phyloP scores from a whole-genome alignment of 805 yeast genomes.

The Zygotorulaspora sp. region DNA sequence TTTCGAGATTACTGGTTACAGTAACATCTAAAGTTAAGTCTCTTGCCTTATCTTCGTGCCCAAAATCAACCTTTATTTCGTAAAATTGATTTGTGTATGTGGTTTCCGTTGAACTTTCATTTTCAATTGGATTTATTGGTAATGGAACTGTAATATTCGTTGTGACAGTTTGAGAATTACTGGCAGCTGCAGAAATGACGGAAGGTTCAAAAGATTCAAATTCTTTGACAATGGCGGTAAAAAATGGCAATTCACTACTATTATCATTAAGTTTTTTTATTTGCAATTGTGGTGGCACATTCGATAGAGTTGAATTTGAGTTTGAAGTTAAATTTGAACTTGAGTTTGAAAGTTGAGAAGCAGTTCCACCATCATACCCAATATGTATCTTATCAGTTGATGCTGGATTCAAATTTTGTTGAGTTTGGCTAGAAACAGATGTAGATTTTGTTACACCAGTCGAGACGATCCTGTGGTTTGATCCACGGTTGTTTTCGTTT shows the following conservation, averaged over 20 bases:
- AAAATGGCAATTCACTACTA: conserved; percentile 14
- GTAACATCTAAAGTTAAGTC: conserved; percentile 19
- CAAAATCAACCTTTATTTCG: conserved; percentile 20
- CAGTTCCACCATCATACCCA: background rate
- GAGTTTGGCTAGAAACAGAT: background rate
- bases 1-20: conserved; percentile 30
- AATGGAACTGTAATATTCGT: conserved; percentile 19
- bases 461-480: conserved; percentile 8
- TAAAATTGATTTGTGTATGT: conserved; percentile 20
- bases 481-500: conserved; percentile 6
- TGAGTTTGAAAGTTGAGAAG: background rate
- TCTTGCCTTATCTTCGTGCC: conserved; percentile 9
- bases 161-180: conserved; percentile 24
- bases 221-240: conserved; percentile 21
- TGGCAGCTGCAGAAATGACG: conserved; percentile 20
- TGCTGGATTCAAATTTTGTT: background rate
- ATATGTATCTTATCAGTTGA: background rate
- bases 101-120: conserved; percentile 4
- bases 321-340: background rate
- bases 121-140: conserved; percentile 5
- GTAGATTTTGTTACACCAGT: conserved; percentile 8
- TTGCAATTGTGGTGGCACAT: background rate
- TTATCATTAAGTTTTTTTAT: conserved; percentile 1
- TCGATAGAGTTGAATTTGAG: background rate
- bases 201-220: conserved; percentile 26